Percentiles rank a stretch among this genome's conserved stretches.
These are phyloP conservation scores for Xerocomellus dryophilus DNA, from an alignment of 768 basidiomycete species.

Conservation along the genomic window DNA sequence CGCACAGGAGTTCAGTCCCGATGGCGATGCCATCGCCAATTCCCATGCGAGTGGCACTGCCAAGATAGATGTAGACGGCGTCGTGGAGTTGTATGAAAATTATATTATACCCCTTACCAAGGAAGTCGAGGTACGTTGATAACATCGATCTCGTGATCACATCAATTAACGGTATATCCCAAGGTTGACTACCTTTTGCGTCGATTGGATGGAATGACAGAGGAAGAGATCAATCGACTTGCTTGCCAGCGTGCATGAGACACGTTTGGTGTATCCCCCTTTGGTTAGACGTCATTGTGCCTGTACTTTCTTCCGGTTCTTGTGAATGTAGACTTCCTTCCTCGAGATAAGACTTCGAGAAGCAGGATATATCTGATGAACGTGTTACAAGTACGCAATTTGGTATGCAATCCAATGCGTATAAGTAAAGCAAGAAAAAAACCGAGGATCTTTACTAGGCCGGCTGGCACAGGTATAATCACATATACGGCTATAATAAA, in stretches of 20 bases:
- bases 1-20: slow-evolving; percentile 78
- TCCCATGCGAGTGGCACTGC: slow-evolving; percentile 33
- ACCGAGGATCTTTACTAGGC: slow-evolving; percentile 16
- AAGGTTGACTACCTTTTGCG: slow-evolving; percentile 96
- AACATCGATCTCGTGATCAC: neutral
- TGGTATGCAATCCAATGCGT: slow-evolving; percentile 22
- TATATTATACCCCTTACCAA: slow-evolving; percentile 97
- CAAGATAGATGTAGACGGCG: slow-evolving; percentile 91
- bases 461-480: slow-evolving; percentile 18
- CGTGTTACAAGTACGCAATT: slow-evolving; percentile 23
- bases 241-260: slow-evolving; percentile 19
- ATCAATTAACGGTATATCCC: neutral
- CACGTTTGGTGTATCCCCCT: neutral
- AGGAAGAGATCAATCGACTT: slow-evolving; percentile 74
- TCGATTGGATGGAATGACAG: slow-evolving; percentile 79
- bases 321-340: slow-evolving; percentile 5
- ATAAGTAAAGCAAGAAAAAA: slow-evolving; percentile 24
- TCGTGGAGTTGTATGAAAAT: slow-evolving; percentile 90
- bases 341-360: slow-evolving; percentile 1
- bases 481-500: slow-evolving; percentile 12
- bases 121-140: slow-evolving; percentile 84
- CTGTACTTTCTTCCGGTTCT: slow-evolving; percentile 1
- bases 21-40: slow-evolving; percentile 50
- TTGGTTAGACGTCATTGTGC: slow-evolving; percentile 1
- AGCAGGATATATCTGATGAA: slow-evolving; percentile 23